phyloP scores from a whole-genome alignment of 2,329 filamentous ascomycete genomes.

The Xylariaceae sp. region DNA sequence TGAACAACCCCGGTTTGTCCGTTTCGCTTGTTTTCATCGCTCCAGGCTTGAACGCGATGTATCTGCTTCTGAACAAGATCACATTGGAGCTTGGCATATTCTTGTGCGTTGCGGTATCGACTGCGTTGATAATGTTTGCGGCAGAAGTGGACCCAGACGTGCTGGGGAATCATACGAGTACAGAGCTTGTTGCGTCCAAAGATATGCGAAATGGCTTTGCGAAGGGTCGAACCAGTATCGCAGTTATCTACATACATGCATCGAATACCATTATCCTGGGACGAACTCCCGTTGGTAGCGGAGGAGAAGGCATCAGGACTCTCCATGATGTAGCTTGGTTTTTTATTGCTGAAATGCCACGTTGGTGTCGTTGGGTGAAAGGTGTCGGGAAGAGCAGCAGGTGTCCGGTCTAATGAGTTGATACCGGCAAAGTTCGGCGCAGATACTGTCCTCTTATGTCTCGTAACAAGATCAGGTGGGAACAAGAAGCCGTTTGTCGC shows the following conservation, averaged over 20 bases:
- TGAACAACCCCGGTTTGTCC: conserved; percentile 53
- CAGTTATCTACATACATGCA: conserved; percentile 66
- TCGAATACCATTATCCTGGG: conserved; percentile 26
- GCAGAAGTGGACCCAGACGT: conserved; percentile 78
- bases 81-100: conserved; percentile 67
- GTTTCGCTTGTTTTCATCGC: conserved; percentile 51
- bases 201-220: conserved; percentile 81
- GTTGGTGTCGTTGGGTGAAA: conserved; percentile 38
- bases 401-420: conserved; percentile 28
- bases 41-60: conserved; percentile 67
- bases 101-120: conserved; percentile 68
- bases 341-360: conserved; percentile 32
- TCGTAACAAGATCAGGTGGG: conserved; percentile 34
- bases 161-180: conserved; percentile 71
- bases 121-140: conserved; percentile 83
- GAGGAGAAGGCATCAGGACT: conserved; percentile 4
- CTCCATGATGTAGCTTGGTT: conserved; percentile 30
- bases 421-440: conserved; percentile 52
- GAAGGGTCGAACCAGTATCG: conserved; percentile 63
- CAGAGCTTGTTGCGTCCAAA: conserved; percentile 84
- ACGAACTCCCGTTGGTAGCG: background rate
- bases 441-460: conserved; percentile 57
- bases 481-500: conserved; percentile 21
- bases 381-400: conserved; percentile 33
- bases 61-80: conserved; percentile 69